Percentiles rank a stretch among this genome's conserved stretches.
Evolutionary conservation across 2,329 filamentous ascomycete species (phyloP).

Genomic region (Trichoderma brevicompactum): DNA sequence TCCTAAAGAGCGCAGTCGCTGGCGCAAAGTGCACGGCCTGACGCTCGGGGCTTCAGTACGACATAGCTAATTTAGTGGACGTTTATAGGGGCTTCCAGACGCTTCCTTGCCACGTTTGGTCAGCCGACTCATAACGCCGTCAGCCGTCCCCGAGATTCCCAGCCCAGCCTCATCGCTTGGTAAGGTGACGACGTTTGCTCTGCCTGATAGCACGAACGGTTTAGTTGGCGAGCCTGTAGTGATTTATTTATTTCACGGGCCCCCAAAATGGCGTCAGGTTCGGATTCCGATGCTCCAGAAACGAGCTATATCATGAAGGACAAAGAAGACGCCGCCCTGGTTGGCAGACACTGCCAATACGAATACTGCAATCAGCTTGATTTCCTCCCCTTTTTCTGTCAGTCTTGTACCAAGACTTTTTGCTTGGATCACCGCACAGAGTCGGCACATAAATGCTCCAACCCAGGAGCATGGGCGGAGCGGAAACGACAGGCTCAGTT

Average conservation of each 20-base stretch:
- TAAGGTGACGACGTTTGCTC: slow-evolving; percentile 37
- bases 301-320: slow-evolving; percentile 75
- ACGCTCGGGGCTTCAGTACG: not conserved
- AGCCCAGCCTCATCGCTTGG: slow-evolving; percentile 7
- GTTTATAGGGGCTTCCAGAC: slow-evolving; percentile 41
- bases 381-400: slow-evolving; percentile 93
- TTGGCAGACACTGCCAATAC: slow-evolving; percentile 90
- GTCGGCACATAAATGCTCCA: slow-evolving; percentile 71
- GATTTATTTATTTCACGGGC: slow-evolving; percentile 9
- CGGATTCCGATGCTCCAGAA: slow-evolving; percentile 47
- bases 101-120: slow-evolving; percentile 35
- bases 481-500: slow-evolving; percentile 60
- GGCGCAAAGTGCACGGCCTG: not conserved
- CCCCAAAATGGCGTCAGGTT: slow-evolving; percentile 58
- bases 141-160: slow-evolving; percentile 16
- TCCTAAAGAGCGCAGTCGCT: not conserved
- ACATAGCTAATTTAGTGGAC: slow-evolving; percentile 1
- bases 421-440: slow-evolving; percentile 95
- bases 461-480: slow-evolving; percentile 65
- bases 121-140: slow-evolving; percentile 22
- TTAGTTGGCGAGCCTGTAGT: slow-evolving; percentile 23
- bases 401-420: slow-evolving; percentile 82
- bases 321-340: slow-evolving; percentile 74
- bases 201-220: slow-evolving; percentile 35
- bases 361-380: slow-evolving; percentile 92